Evolutionary conservation across 495 filamentous ascomycete genomes (phyloP).

Genomic region (Bathelium albidoporum): DNA sequence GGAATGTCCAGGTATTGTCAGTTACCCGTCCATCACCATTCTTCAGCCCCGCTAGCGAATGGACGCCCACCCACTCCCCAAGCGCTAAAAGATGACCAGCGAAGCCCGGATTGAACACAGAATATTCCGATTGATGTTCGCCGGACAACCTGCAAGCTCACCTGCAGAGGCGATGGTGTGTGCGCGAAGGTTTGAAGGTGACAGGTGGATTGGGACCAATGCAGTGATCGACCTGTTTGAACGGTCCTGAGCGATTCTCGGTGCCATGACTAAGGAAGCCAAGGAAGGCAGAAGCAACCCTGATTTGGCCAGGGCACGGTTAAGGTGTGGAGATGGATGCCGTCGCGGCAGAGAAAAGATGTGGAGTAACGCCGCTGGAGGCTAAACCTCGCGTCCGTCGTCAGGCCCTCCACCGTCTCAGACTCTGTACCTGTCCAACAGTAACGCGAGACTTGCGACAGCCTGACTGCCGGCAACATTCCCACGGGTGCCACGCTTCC

Average conservation of each 20-base stretch:
- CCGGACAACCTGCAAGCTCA: neutral
- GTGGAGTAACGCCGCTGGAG: neutral
- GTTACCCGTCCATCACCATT: neutral
- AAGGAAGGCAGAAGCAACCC: neutral
- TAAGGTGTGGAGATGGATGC: neutral
- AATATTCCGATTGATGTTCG: neutral
- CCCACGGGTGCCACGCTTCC: neutral
- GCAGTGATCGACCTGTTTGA: neutral
- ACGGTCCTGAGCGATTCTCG: neutral
- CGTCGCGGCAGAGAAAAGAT: neutral
- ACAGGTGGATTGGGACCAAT: neutral
- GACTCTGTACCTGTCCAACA: neutral
- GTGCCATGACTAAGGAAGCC: neutral
- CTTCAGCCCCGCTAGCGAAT: neutral
- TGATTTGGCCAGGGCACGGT: neutral
- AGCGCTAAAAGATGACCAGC: neutral
- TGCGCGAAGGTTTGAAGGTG: neutral
- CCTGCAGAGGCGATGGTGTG: constrained; percentile 2
- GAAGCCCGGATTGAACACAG: neutral
- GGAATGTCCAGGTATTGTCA: no score
- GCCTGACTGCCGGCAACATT: neutral
- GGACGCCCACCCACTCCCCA: neutral
- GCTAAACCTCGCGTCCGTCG: neutral
- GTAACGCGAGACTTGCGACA: neutral
- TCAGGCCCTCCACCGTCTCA: neutral